Percentiles rank a stretch among this genome's conserved stretches.
Evolutionary conservation across 495 filamentous ascomycete species (phyloP).

Genomic region (Neurospora terricola): DNA sequence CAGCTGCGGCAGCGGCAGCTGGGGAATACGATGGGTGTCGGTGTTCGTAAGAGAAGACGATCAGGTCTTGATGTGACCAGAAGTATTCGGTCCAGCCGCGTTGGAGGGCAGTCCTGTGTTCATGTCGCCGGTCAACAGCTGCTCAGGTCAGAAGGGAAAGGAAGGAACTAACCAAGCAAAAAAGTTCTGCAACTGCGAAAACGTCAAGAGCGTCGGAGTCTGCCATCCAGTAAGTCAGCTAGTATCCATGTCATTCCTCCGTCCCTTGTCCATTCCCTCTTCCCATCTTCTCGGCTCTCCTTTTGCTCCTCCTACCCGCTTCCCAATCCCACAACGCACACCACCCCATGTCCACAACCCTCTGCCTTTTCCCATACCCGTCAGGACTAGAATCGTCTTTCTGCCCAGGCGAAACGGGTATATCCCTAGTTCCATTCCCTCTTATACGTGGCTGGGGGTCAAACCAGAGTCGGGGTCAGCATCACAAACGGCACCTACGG

Average conservation of each 20-base stretch:
- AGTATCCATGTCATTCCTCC: not conserved
- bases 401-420: not conserved
- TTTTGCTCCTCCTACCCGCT: not conserved
- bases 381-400: too few species aligned
- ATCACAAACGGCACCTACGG: conserved; percentile 2
- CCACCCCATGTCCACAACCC: not conserved
- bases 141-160: not conserved
- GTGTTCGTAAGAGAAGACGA: conserved; percentile 39
- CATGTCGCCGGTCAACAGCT: not conserved
- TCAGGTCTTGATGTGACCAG: conserved; percentile 51
- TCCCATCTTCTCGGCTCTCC: not conserved
- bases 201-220: conserved; percentile 50
- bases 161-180: conserved; percentile 24
- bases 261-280: not conserved
- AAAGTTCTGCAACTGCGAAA: conserved; percentile 55
- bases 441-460: not conserved
- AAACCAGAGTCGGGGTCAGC: not conserved
- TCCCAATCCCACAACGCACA: not conserved
- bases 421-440: not conserved
- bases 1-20: not conserved
- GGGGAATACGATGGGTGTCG: not conserved
- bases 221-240: not conserved
- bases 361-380: not conserved
- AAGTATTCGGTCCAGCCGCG: conserved; percentile 45
- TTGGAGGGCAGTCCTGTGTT: conserved; percentile 29